Conservation (phyloP, 75 land plant species). For the Cunninghamia lanceolata region DNA sequence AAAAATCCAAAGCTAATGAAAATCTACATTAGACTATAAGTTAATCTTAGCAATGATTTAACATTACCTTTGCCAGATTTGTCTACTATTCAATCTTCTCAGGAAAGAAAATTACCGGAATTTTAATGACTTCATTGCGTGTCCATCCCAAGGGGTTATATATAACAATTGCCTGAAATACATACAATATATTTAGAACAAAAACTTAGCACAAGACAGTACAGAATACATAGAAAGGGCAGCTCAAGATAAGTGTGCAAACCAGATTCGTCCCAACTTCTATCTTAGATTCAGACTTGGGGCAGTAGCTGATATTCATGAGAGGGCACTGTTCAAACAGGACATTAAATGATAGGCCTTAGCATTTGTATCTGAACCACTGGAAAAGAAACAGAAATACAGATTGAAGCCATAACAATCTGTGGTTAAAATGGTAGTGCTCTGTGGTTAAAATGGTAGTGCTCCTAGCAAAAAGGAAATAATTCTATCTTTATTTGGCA, state of each 20-base stretch:
- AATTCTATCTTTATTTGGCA: neutral
- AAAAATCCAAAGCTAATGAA: neutral
- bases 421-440: neutral
- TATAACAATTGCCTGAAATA: slow-evolving; percentile 47
- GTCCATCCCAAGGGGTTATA: slow-evolving; percentile 79
- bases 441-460: neutral
- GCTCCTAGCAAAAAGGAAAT: neutral
- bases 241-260: slow-evolving; percentile 3
- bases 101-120: slow-evolving; percentile 53
- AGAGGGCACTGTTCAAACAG: slow-evolving; percentile 57
- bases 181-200: neutral
- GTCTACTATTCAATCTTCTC: neutral
- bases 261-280: slow-evolving; percentile 59
- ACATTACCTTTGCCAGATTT: neutral
- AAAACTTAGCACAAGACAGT: neutral
- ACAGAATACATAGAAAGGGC: neutral
- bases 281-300: slow-evolving; percentile 50
- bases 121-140: slow-evolving; percentile 50
- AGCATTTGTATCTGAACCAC: neutral
- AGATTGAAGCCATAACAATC: neutral
- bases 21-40: neutral
- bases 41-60: neutral
- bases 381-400: neutral
- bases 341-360: neutral
- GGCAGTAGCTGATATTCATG: slow-evolving; percentile 78